phyloP scores from a whole-genome alignment of 495 filamentous ascomycete genomes.

The Xylaria intraflava region DNA sequence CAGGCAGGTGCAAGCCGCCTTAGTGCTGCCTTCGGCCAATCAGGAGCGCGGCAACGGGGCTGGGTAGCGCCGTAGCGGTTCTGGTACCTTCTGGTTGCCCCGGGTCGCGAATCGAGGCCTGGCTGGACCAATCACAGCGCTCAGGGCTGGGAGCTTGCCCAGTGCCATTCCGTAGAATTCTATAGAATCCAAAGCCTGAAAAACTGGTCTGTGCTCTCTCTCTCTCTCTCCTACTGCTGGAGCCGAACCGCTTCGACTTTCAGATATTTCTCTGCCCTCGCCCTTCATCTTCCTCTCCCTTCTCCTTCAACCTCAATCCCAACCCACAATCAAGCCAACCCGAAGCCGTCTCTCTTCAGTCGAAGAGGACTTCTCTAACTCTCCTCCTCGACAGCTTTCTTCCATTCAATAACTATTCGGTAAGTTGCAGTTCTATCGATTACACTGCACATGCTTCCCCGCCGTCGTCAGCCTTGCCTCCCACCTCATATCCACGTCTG shows the following conservation, averaged over 20 bases:
- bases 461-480: slow-evolving; percentile 15
- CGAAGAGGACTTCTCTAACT: slow-evolving; percentile 13
- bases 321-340: slow-evolving; percentile 7
- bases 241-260: slow-evolving; percentile 11
- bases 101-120: slow-evolving; percentile 5
- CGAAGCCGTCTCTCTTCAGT: not conserved
- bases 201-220: slow-evolving; percentile 26
- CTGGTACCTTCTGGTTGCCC: slow-evolving; percentile 19
- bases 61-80: not conserved
- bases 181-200: slow-evolving; percentile 30
- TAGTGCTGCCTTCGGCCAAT: slow-evolving; percentile 11
- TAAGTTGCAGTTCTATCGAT: slow-evolving; percentile 15
- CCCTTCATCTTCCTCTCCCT: slow-evolving; percentile 8
- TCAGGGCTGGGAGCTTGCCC: slow-evolving; percentile 1
- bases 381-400: slow-evolving; percentile 16
- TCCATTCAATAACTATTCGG: slow-evolving; percentile 8
- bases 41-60: not conserved
- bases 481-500: not conserved
- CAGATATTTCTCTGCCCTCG: slow-evolving; percentile 18
- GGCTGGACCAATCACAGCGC: slow-evolving; percentile 19
- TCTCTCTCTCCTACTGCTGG: slow-evolving; percentile 14
- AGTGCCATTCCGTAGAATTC: slow-evolving; percentile 29
- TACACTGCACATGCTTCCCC: slow-evolving; percentile 3
- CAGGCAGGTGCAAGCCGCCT: not conserved
- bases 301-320: slow-evolving; percentile 9